Evolutionary conservation across 768 basidiomycete species (phyloP).

Genomic region (Rhizopogon sp.): DNA sequence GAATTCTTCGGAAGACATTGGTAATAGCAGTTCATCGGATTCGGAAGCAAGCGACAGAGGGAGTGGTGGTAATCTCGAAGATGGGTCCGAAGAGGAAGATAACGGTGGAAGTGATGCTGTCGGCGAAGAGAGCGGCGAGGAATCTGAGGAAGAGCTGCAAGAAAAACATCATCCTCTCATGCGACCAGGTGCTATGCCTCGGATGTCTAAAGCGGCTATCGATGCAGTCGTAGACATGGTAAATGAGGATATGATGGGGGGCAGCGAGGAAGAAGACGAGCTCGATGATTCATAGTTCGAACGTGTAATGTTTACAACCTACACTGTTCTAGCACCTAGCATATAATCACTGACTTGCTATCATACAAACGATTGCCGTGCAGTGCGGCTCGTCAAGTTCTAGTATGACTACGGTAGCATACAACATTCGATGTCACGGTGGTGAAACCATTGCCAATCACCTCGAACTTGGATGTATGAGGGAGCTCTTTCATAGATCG

Average conservation of each 20-base stretch:
- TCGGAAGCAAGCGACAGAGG: constrained; percentile 27
- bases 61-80: constrained; percentile 20
- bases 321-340: neutral
- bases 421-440: no score
- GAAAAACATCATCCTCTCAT: constrained; percentile 58
- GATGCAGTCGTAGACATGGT: constrained; percentile 65
- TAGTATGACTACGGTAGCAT: no score
- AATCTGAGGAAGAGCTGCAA: constrained; percentile 41
- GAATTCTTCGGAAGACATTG: constrained; percentile 38
- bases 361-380: no score
- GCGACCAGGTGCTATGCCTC: constrained; percentile 61
- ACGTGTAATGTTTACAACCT: no score
- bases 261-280: constrained; percentile 40
- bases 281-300: constrained; percentile 34
- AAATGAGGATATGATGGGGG: constrained; percentile 41
- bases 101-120: constrained; percentile 28
- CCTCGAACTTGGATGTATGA: no score
- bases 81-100: constrained; percentile 22
- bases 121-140: constrained; percentile 31
- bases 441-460: no score
- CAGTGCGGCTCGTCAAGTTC: no score
- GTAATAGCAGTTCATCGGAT: constrained; percentile 36
- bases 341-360: no score
- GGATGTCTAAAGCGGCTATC: constrained; percentile 61
- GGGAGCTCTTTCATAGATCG: no score